A percentile compares a stretch with the other conserved stretches of the same genome.
phyloP scores from a whole-genome alignment of 306 rosid species.

The Prinsepia uniflora region DNA sequence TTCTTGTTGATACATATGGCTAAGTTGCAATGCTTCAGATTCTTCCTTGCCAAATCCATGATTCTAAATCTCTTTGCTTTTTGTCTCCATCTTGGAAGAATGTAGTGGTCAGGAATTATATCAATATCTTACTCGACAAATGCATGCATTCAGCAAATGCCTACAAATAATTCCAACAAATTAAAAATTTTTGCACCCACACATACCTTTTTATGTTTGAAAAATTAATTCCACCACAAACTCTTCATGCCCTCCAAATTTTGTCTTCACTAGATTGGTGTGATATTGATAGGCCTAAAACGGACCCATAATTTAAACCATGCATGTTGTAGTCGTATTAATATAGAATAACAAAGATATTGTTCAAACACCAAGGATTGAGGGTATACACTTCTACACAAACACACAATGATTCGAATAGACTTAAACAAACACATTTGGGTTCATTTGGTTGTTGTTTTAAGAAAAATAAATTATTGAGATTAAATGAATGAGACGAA shows the following conservation, averaged over 20 bases:
- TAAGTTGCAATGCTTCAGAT: not conserved
- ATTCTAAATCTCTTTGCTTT: conserved; percentile 8
- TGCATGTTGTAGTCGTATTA: too few species aligned
- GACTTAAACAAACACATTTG: too few species aligned
- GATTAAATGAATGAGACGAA: too few species aligned
- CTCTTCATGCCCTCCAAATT: not conserved
- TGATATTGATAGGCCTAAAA: too few species aligned
- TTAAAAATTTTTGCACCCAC: not conserved
- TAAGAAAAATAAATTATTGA: too few species aligned
- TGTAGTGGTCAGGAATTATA: not conserved
- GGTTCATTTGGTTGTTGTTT: too few species aligned
- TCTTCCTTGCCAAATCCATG: not conserved
- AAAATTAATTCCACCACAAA: not conserved
- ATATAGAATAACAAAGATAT: too few species aligned
- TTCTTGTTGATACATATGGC: not conserved
- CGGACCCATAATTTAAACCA: too few species aligned
- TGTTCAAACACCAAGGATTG: too few species aligned
- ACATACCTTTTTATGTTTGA: not conserved
- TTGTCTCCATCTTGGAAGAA: not conserved
- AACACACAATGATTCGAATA: too few species aligned
- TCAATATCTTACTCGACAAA: not conserved
- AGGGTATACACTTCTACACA: too few species aligned
- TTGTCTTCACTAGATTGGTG: not conserved
- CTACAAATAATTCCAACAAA: conserved; percentile 1
- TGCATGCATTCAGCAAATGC: not conserved